Evolutionary conservation across 2,329 filamentous ascomycete species (phyloP).

Genomic region (Epichloe festucae): DNA sequence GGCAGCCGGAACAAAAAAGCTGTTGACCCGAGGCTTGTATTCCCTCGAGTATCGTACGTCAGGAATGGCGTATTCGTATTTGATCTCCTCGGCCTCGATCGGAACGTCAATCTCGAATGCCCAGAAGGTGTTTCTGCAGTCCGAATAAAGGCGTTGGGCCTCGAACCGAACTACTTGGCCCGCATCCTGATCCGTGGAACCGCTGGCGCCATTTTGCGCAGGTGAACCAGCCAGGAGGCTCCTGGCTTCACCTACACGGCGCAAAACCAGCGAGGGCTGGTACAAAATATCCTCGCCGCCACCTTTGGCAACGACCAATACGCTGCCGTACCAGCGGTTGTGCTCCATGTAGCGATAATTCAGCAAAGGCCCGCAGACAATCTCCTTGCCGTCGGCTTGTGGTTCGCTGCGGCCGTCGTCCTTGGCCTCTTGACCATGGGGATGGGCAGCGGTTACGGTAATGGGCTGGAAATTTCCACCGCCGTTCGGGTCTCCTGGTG

Average conservation of each 20-base stretch:
- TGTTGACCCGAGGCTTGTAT: slow-evolving; percentile 46
- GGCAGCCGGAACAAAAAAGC: slow-evolving; percentile 79
- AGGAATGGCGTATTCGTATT: slow-evolving; percentile 67
- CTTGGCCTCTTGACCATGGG: not conserved
- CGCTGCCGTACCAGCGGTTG: slow-evolving; percentile 68
- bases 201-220: slow-evolving; percentile 17
- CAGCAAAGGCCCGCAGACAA: slow-evolving; percentile 60
- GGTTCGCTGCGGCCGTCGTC: slow-evolving; percentile 8
- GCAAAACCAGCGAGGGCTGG: slow-evolving; percentile 45
- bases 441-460: slow-evolving; percentile 26
- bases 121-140: slow-evolving; percentile 74
- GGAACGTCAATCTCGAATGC: slow-evolving; percentile 73
- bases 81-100: slow-evolving; percentile 54
- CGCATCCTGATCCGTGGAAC: slow-evolving; percentile 7
- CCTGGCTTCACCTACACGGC: slow-evolving; percentile 23
- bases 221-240: slow-evolving; percentile 10
- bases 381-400: slow-evolving; percentile 37
- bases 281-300: slow-evolving; percentile 46
- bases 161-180: slow-evolving; percentile 30
- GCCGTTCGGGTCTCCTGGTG: slow-evolving; percentile 18
- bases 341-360: slow-evolving; percentile 69
- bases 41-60: slow-evolving; percentile 48
- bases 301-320: slow-evolving; percentile 68
- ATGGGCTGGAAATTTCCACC: slow-evolving; percentile 34
- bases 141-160: slow-evolving; percentile 47